Percentiles rank a stretch among this genome's conserved stretches.
Conservation (phyloP, 2,329 filamentous ascomycete genomes). For the Fusarium pseudocircinatum region DNA sequence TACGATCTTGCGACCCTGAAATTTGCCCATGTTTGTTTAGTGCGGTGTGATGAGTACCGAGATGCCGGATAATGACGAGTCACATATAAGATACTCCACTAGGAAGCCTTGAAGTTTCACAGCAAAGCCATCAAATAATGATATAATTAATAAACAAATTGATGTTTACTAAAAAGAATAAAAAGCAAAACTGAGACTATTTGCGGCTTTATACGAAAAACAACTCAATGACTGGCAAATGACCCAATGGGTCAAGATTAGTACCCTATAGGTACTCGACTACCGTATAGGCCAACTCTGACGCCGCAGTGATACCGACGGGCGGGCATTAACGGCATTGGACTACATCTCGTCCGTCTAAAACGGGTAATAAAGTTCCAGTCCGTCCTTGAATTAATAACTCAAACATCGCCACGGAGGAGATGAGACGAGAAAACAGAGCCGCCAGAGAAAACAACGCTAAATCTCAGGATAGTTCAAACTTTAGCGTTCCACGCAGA, state of each 20-base stretch:
- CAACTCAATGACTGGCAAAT: background rate
- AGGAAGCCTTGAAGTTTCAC: background rate
- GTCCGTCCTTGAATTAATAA: background rate
- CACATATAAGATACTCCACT: background rate
- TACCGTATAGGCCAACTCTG: background rate
- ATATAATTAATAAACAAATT: background rate
- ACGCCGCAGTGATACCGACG: background rate
- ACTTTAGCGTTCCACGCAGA: background rate
- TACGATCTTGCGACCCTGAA: background rate
- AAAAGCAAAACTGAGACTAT: background rate
- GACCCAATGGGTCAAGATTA: background rate
- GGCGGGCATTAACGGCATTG: background rate
- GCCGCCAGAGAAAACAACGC: conserved; percentile 26
- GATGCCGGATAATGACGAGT: background rate
- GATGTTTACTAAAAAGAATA: background rate
- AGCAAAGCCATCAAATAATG: background rate
- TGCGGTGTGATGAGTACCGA: background rate
- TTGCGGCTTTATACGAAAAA: background rate
- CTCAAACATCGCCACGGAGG: background rate
- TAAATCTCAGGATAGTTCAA: background rate
- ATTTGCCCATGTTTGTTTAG: background rate
- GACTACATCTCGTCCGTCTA: background rate
- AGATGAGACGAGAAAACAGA: conserved; percentile 13
- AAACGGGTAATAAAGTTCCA: background rate
- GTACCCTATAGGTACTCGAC: background rate